These are phyloP conservation scores for Emericellopsis cladophorae DNA, from an alignment of 2,329 filamentous ascomycete genomes.

Conservation along the genomic window DNA sequence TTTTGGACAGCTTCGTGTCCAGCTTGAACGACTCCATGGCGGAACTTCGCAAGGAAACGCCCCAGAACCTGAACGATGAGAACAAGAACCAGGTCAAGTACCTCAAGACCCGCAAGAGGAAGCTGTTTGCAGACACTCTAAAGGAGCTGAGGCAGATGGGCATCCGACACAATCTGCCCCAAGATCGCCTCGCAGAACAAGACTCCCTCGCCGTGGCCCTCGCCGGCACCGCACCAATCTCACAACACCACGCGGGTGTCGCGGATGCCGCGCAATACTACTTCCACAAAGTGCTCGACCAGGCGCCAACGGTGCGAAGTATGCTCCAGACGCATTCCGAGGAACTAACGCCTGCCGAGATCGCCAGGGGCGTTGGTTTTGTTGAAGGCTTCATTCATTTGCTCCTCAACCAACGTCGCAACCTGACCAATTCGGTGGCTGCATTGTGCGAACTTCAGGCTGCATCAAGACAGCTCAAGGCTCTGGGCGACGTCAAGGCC, in stretches of 20 bases:
- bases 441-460: constrained; percentile 21
- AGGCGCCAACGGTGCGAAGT: constrained; percentile 55
- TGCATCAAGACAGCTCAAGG: constrained; percentile 13
- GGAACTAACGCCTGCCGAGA: constrained; percentile 72
- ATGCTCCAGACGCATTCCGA: constrained; percentile 64
- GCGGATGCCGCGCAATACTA: constrained; percentile 47
- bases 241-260: constrained; percentile 12
- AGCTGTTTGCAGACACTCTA: constrained; percentile 79
- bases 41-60: constrained; percentile 74
- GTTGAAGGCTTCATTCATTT: constrained; percentile 73
- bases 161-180: constrained; percentile 69
- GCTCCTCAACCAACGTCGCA: constrained; percentile 45
- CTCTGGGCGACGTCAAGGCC: neutral
- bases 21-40: constrained; percentile 55
- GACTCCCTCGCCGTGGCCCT: constrained; percentile 58
- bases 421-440: constrained; percentile 26
- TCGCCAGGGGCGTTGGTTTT: constrained; percentile 66
- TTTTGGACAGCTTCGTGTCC: constrained; percentile 55
- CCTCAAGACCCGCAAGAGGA: constrained; percentile 80
- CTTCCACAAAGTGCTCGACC: constrained; percentile 67
- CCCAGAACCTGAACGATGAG: constrained; percentile 67
- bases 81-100: constrained; percentile 78
- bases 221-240: constrained; percentile 35
- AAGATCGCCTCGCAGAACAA: constrained; percentile 61
- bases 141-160: constrained; percentile 81